Evolutionary conservation across 139 green algal genomes (phyloP), one percentile per base, ranked within the genome.

Genomic region (Marvania coccoides): DNA sequence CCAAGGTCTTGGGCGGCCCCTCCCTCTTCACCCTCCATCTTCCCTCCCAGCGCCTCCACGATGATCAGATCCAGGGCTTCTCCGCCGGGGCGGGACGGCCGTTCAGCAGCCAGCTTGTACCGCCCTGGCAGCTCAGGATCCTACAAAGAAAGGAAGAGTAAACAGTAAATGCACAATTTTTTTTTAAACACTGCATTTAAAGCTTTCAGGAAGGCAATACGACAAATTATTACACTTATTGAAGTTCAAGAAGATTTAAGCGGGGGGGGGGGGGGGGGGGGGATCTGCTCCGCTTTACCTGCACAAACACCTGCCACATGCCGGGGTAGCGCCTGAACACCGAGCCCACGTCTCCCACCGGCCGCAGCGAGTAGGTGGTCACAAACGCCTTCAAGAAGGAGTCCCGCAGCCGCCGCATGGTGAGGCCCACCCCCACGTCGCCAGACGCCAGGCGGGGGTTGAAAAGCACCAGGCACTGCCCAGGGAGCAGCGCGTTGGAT

Each of bases 341-440:
- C 0, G 76, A 84, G 31, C 80, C 88, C 37, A 81, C 71, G 63
- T 89, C 73, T n/a, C 66, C 73, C 12, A 98, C 81, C 9, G 93
- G 93, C 8, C 91, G 72, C 63, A 98, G 67, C 3, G 72, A 89
- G 80, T 98, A 98, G 37, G 83, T 88, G 19, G 87, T 80, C 36
- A 65, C 72, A 76, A 97, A 96, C n/a, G 67, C 71, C 12, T 65
- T 66, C n/a, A 92, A 70, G 73, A 96, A 96, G 12, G 73, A 58
- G 15, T 91, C 72, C 24, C 79, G 76, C 77, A 96, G 74, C 38
- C 90, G 80, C 23, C 93, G 81, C 36, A 93, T 80, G 62, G 92
- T 97, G 39, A 99, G 72, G 5, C 93, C 93, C 29, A 98, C 75
- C 4, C 93, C 93, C 36, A 96, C 90, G 48, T 99, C 93, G 10